Conservation (phyloP, 208 protist genomes). For the Crithidia expoeki region DNA sequence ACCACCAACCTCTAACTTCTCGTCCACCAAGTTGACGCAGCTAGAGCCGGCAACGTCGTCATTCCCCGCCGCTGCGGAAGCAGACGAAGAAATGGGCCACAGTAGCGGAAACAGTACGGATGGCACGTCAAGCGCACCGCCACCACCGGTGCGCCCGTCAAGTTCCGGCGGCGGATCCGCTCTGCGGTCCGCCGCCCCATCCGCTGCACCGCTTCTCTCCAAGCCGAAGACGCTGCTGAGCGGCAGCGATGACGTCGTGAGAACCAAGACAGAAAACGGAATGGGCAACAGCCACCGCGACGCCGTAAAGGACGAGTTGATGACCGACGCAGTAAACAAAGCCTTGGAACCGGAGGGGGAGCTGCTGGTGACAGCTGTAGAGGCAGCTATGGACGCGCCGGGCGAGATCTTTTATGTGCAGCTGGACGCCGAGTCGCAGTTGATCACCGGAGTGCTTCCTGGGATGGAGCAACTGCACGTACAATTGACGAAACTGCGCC, state of each 20-base stretch:
- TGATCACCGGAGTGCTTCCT: slow-evolving; percentile 33
- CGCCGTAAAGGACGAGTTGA: background rate
- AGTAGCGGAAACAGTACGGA: slow-evolving; percentile 30
- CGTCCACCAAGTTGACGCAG: background rate
- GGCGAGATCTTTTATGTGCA: slow-evolving; percentile 36
- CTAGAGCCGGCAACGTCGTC: slow-evolving; percentile 12
- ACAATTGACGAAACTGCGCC: slow-evolving; percentile 24
- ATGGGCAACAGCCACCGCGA: background rate
- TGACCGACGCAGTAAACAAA: background rate
- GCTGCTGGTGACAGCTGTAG: slow-evolving; percentile 7
- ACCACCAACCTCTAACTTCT: background rate
- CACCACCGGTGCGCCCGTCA: slow-evolving; percentile 23
- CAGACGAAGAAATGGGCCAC: slow-evolving; percentile 29
- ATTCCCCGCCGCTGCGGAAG: slow-evolving; percentile 23
- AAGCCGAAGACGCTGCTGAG: background rate
- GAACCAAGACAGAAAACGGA: background rate
- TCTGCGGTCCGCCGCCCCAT: background rate
- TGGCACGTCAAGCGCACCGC: slow-evolving; percentile 29
- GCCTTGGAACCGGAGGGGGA: slow-evolving; percentile 5
- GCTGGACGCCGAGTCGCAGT: slow-evolving; percentile 29
- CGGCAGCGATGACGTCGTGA: background rate
- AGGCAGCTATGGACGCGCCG: slow-evolving; percentile 1
- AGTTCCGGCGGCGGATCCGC: slow-evolving; percentile 19
- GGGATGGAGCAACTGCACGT: slow-evolving; percentile 40
- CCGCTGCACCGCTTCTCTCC: slow-evolving; percentile 14